Base-by-base conservation (phyloP, 75 land plant genomes). In the Cunninghamia lanceolata region DNA sequence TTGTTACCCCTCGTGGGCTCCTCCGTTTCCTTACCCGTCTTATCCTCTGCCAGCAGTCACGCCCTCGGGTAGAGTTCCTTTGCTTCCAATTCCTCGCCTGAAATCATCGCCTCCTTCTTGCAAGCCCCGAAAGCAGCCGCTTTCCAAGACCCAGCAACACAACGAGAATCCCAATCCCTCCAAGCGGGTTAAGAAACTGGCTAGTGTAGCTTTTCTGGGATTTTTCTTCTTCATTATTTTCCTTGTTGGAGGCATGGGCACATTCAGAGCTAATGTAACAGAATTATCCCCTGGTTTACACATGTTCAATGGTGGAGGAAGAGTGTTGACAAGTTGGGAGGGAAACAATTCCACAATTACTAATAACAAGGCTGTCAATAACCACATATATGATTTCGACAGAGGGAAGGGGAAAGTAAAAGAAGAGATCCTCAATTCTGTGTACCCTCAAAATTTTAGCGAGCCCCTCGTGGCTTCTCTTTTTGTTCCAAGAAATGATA, bases 81-180 rank as follows among this genome's bases (percentile, higher is more conserved):
- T 96, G 86, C 89, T 98, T 40, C 99, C 99, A 19, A 96, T 98
- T 75, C 99, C 99, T 28, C 88, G 94, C 66, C 88, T 95, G 80
- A 98, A 93, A 83, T 86, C 95, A 1, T 94, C 91, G 85, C 88
- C 87, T 56, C 82, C 95, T 0, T 84, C 85, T 0, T 54, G 88
- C 2, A 50, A 50, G 38, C 16, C 63, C 11, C 63, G 38, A 14
- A 35, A 50, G 59, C 54, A 82, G 36, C 52, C 54, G 16, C 75
- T 47, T n/a, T 80, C 28, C 56, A 77, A 76, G 42, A 28, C 28
- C 68, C 9, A 35, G 68, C 32, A 86, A 30, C 89, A 87, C 82
- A 78, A 80, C 46, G 76, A 53, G 80, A 89, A 78, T 75, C 43
- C 80, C 53, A 89, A 78, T 75, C 43, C 80, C 53, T 78, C 85